Base-by-base conservation (phyloP, 2,329 filamentous ascomycete genomes). In the Cadophora sp. region DNA sequence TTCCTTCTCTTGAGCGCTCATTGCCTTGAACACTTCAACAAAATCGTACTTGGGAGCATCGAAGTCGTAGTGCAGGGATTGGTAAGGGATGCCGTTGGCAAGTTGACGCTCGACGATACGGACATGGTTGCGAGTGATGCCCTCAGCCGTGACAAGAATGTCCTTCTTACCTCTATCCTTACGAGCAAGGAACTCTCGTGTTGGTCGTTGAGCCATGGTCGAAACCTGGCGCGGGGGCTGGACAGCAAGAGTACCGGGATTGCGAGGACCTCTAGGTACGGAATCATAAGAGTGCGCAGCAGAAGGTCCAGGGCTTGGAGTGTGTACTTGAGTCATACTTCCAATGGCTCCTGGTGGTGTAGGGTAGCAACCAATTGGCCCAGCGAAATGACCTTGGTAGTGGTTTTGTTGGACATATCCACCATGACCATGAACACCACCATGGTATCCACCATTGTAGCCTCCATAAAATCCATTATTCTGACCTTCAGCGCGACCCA, bases 161-260 rank as follows among this genome's bases (percentile, higher is more conserved):
- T 73, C 71, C 45, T 68, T 69, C 50, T 64, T 68, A 6, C 50
- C 56, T 16, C 65, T 67, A 30, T 70, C 66, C 16, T 65, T 24
- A n/a, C 68, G 69, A 59, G 33, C 39, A 4, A 58, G 20, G 24
- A 51, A 55, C 27, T 62, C 47, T 18, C 51, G 13, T 3, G 48
- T n/a, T 13, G 62, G 47, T 27, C 33, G n/a, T 33, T 58, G 61
- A 20, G 9, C 36, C 5, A 27, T 11, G 50, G 16, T 20, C 36
- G 16, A 39, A 48, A 59, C 8, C 5, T 66, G 45, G 36, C 33
- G 51, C 14, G 39, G 14, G 27, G 48, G 47, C n/a, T 64, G 45
- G 22, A 39, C n/a, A 24, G 22, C 45, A 11, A 60, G 24, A n/a
- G 13, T 47, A 41, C 14, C 16, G 22, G 39, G 43, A 14, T 33